Evolutionary conservation across 2,329 filamentous ascomycete species (phyloP).

Genomic region (Juglanconis sp.): DNA sequence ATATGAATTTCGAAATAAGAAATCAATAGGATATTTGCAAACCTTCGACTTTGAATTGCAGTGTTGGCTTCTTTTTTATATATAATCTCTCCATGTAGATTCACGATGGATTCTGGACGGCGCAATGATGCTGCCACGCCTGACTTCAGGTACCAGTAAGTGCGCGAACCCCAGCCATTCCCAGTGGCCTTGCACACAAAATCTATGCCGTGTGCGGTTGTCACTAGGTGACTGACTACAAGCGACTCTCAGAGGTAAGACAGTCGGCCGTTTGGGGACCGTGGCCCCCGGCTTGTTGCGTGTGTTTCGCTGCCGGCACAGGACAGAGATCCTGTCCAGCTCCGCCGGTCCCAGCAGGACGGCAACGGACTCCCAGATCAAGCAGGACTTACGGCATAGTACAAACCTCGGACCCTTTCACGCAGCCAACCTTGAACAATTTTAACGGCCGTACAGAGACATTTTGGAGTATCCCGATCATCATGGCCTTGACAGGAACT

Average conservation of each 20-base stretch:
- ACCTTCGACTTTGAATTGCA: too few relatives aligned
- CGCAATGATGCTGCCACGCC: background rate
- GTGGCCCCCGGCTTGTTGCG: background rate
- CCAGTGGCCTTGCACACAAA: background rate
- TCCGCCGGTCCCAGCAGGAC: constrained; percentile 1
- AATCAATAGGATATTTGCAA: too few relatives aligned
- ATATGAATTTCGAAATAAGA: too few relatives aligned
- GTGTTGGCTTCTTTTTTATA: too few relatives aligned
- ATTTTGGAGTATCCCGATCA: background rate
- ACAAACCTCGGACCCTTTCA: background rate
- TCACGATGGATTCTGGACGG: background rate
- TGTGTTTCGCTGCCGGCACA: background rate
- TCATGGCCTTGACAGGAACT: background rate
- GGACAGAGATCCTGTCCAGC: background rate
- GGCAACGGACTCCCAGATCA: background rate
- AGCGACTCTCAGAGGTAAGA: background rate
- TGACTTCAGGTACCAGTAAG: background rate
- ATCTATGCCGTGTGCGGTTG: background rate
- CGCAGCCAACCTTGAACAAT: background rate
- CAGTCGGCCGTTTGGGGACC: background rate
- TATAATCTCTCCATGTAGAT: background rate
- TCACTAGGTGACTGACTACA: background rate
- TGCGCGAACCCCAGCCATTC: background rate
- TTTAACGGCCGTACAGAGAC: constrained; percentile 11
- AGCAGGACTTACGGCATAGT: background rate